Conservation (phyloP, 2,329 filamentous ascomycete species). For the Catunica adiposa region DNA sequence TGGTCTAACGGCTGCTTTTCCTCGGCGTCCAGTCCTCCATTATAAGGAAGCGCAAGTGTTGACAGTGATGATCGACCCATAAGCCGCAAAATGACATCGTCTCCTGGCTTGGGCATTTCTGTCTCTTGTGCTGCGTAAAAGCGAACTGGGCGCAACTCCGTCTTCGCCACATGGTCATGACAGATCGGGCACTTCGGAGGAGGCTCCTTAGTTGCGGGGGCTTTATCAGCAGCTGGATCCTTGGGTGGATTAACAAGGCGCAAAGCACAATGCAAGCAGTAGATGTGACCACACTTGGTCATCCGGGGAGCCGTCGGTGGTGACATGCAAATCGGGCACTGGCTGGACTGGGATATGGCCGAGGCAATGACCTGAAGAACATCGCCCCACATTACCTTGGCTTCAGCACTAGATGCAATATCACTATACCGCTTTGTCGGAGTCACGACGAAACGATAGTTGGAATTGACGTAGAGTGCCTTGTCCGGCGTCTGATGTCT, state of each 20-base stretch:
- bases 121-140: slow-evolving; percentile 86
- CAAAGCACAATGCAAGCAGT: slow-evolving; percentile 82
- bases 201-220: slow-evolving; percentile 52
- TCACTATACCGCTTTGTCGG: slow-evolving; percentile 60
- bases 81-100: slow-evolving; percentile 75
- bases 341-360: slow-evolving; percentile 68
- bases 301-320: slow-evolving; percentile 87
- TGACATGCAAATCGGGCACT: slow-evolving; percentile 88
- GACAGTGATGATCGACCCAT: slow-evolving; percentile 67
- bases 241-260: slow-evolving; percentile 53
- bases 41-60: slow-evolving; percentile 73
- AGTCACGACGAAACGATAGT: slow-evolving; percentile 91
- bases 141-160: slow-evolving; percentile 73
- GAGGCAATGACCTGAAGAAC: slow-evolving; percentile 87
- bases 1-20: slow-evolving; percentile 47
- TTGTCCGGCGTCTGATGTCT: slow-evolving; percentile 86
- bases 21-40: slow-evolving; percentile 35
- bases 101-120: slow-evolving; percentile 61
- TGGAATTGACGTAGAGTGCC: slow-evolving; percentile 78
- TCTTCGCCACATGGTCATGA: slow-evolving; percentile 82
- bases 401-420: slow-evolving; percentile 73
- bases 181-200: slow-evolving; percentile 97
- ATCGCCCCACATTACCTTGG: slow-evolving; percentile 77
- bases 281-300: slow-evolving; percentile 95
- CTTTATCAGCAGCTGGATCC: slow-evolving; percentile 31